phyloP scores from a whole-genome alignment of 2,329 filamentous ascomycete species.

The Nigrospora oryzae region DNA sequence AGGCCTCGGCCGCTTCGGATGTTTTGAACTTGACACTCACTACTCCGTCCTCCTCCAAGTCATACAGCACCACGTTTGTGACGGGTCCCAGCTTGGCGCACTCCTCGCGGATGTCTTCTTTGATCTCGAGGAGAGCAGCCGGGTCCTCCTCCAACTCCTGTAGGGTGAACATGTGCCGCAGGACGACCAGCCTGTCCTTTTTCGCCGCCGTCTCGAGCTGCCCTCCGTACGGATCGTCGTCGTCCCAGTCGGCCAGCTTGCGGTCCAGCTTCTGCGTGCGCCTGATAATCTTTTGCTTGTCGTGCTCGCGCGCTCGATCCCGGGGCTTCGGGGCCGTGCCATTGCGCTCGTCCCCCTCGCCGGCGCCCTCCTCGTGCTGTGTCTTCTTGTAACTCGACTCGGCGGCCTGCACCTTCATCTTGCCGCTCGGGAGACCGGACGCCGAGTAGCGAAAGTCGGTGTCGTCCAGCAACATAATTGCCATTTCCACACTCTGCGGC shows the following conservation, averaged over 20 bases:
- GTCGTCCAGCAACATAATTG: slow-evolving; percentile 73
- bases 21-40: slow-evolving; percentile 77
- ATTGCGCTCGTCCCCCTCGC: slow-evolving; percentile 6
- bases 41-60: slow-evolving; percentile 76
- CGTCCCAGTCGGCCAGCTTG: slow-evolving; percentile 90
- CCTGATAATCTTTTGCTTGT: slow-evolving; percentile 84
- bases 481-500: slow-evolving; percentile 82
- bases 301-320: slow-evolving; percentile 45
- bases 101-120: slow-evolving; percentile 87
- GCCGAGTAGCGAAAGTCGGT: slow-evolving; percentile 65
- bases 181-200: slow-evolving; percentile 74
- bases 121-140: slow-evolving; percentile 78
- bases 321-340: slow-evolving; percentile 34
- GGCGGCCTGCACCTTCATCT: slow-evolving; percentile 74
- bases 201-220: slow-evolving; percentile 39
- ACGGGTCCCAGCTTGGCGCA: slow-evolving; percentile 80
- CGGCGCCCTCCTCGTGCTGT: slow-evolving; percentile 47
- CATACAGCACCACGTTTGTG: slow-evolving; percentile 85
- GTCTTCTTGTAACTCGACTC: slow-evolving; percentile 90
- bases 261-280: slow-evolving; percentile 88
- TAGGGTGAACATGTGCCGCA: slow-evolving; percentile 90
- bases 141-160: slow-evolving; percentile 79
- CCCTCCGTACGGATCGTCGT: slow-evolving; percentile 61
- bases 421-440: slow-evolving; percentile 45
- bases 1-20: slow-evolving; percentile 61